These are phyloP conservation scores for Phytophthora multivora DNA, from an alignment of 352 stramenopile genomes.

Conservation along the genomic window DNA sequence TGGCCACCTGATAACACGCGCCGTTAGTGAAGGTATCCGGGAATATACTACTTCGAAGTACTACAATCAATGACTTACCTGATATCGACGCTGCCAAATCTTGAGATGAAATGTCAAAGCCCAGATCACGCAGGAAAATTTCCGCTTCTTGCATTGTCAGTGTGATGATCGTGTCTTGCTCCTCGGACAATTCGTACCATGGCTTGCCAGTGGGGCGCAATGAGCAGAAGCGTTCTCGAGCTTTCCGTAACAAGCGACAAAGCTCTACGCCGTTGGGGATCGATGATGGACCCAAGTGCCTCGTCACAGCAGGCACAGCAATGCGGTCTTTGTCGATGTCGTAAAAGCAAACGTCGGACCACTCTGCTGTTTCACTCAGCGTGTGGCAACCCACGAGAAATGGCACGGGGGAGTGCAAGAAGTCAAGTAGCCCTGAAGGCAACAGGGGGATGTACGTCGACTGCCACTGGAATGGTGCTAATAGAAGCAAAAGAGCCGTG, in stretches of 20 bases:
- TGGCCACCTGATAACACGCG: conserved; percentile 26
- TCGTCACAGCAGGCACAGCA: conserved; percentile 42
- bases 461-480: conserved; percentile 88
- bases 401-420: conserved; percentile 84
- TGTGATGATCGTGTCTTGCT: conserved; percentile 80
- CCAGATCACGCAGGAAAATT: conserved; percentile 73
- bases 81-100: conserved; percentile 50
- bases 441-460: conserved; percentile 88
- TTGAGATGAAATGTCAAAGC: conserved; percentile 69
- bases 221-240: conserved; percentile 48
- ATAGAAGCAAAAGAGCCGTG: conserved; percentile 67
- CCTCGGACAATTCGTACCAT: conserved; percentile 81
- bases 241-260: conserved; percentile 58
- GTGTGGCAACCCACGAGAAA: conserved; percentile 78
- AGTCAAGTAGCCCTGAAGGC: conserved; percentile 71
- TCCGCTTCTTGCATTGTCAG: conserved; percentile 73
- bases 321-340: conserved; percentile 73
- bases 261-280: conserved; percentile 71
- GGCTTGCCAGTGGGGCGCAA: conserved; percentile 54
- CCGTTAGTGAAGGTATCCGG: too few species aligned
- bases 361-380: conserved; percentile 68
- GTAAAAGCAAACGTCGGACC: conserved; percentile 85
- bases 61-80: conserved; percentile 20
- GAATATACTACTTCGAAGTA: not conserved
- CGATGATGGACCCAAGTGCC: conserved; percentile 49